Evolutionary conservation across 495 filamentous ascomycete genomes (phyloP), one percentile per base, ranked within the genome.

Genomic region (Copromyces sp.): DNA sequence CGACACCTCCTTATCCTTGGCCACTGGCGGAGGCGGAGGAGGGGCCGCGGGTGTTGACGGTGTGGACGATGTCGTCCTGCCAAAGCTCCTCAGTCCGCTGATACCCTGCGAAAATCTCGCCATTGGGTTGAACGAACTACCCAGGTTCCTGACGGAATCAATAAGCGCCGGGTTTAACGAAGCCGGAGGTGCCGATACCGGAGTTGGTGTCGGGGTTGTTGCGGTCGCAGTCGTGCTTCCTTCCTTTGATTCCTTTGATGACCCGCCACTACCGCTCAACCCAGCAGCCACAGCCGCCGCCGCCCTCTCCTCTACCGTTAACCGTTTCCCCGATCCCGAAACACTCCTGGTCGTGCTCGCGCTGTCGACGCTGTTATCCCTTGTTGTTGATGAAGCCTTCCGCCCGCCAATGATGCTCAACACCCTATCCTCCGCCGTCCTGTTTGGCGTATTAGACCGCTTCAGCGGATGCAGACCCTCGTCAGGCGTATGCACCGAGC

Each of bases 81-180:
- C 93, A 74, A 97, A 97, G 11, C 88, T 90, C 45, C 90, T 86
- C 76, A 95, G 89, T 74, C 90, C 84, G 68, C 84, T 83, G 82
- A 94, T 90, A 24, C 90, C 87, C 9, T 85, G 84, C 3, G 85
- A 83, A 40, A 97, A 87, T 68, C 93, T 87, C 61, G 90, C 93
- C 74, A 98, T 88, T 0, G 94, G 94, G 74, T 97, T 97, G 14
- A 97, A 82, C 3, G 91, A 90, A 76, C 87, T 95, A 29, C 93
- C 91, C 40, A 97, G 87, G 75, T 88, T 93, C n/a, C 92, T 88
- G 87, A 96, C 89, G 2, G 91, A 92, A 75, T 95, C 93, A 1
- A 95, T 86, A 12, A 87, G 76, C 4, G 92, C 91, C 45, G 87
- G 85, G 69, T 84, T 87, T 16, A 82, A 75, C 17, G 87, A 85